Base-by-base conservation (phyloP, 805 yeast genomes). In the Metschnikowia gelsemii region DNA sequence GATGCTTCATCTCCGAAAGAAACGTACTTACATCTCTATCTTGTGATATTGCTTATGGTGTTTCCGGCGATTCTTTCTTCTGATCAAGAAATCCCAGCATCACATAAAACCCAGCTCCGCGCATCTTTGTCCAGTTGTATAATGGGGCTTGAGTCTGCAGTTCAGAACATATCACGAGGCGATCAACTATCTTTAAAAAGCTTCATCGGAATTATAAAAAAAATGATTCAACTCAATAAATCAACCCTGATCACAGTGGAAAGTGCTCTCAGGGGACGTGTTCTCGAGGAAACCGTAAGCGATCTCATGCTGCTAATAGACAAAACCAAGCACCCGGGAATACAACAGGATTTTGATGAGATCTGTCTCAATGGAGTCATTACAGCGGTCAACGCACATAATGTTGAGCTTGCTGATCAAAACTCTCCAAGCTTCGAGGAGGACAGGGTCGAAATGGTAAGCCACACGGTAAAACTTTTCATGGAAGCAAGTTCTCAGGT, bases 61-160 rank as follows among this genome's bases (percentile, higher is more conserved):
- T 46, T 63, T 20, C 72, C 72, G 2, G 48, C 52, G 36, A 48
- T 68, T 29, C 46, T 66, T 34, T 50, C 39, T 5, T 40, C 35
- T 3, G 35, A 40, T 7, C 13, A 23, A 14, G 43, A 40, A 24
- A 9, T 40, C 6, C 9, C 30, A 3, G 3, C 12, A 5, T 9
- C 2, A 5, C 13, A 19, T n/a, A 40, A 40, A 29, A 8, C 13
- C 18, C 11, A 18, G 25, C 25, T 40, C 7, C 43, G 39, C 3
- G 21, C 17, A 4, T 13, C 32, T 9, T 18, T 40, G 24, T 30
- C 11, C 4, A 16, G 17, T 4, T 29, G 8, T 19, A 14, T 40
- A 8, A 14, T 18, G 2, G 17, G 28, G n/a, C 33, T 34, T 13
- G 21, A 28, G 20, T 20, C 27, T 13, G 25, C 12, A 13, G 7